Evolutionary conservation across 352 stramenopile genomes (phyloP), one percentile per base, ranked within the genome.

Genomic region (Globisporangium barbulae): DNA sequence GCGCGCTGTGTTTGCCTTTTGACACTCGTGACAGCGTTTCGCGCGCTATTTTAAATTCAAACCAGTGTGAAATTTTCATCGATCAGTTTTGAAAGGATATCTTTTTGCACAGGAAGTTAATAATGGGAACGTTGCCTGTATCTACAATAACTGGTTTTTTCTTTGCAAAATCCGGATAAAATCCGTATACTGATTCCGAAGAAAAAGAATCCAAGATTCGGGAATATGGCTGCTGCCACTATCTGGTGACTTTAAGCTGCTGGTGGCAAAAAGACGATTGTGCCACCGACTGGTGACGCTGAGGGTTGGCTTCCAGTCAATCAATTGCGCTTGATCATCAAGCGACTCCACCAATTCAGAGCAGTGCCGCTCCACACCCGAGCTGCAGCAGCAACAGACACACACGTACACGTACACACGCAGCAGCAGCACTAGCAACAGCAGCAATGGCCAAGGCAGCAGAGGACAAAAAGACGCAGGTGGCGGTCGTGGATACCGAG

Each of bases 291-390:
- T 9, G 19, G 35, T 37, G 12, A 31, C 21, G 37, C 57, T 59
- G 49, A 42, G 10, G 17, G 35, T 65, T 53, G 48, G 59, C 59
- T 65, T 65, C 59, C 59, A 65, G 59, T 65, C 59, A 65, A 65
- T 52, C 39, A 44, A 53, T 65, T 53, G 56, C 47, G n/a, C 15
- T 47, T 41, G 45, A 57, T 35, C 45, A 60, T 60, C 54, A 60
- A 60, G 54, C 54, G 54, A 45, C 54, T 60, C 37, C 54, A 60
- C 19, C 35, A 47, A 39, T 21, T 50, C 33, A 8, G 15, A 37
- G 48, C 39, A 61, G 22, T 59, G 53, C 31, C 33, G 33, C 53
- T 48, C 35, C 35, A n/a, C 19, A 22, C 53, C 9, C 33, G 22
- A 33, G 4, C 25, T 28, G 41, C 33, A 35, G 5, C 47, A 64